Base-by-base conservation (phyloP, 2,329 filamentous ascomycete genomes). In the Tolypocladium sp. region DNA sequence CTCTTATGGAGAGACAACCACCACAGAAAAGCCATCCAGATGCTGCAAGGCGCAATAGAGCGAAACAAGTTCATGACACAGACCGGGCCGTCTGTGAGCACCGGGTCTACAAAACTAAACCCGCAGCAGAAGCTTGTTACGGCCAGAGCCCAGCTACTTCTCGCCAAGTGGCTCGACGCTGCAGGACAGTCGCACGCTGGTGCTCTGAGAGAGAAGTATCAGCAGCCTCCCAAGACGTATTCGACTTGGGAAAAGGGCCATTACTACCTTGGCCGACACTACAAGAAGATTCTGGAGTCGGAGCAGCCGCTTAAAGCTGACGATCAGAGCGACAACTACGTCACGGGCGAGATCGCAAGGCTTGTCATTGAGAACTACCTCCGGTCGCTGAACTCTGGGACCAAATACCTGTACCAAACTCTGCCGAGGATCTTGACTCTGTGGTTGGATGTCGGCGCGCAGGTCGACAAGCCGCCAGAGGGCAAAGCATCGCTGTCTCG, bases 321-420 rank as follows among this genome's bases (percentile, higher is more conserved):
- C 35, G 92, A 92, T 63, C 92, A 96, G 72, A 87, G 83, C 49
- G 88, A 92, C 58, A 80, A 83, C 60, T 92, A 86, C 66, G 75
- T 94, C 58, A 90, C 84, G 13, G 95, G 94, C 44, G 92, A 97
- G 70, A 85, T 88, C 25, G 87, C 91, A 2, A 92, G 92, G 68
- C 81, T 97, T 20, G 90, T 99, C 41, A 90, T 97, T 63, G 92
- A 97, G 68, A 97, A 96, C 69, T 97, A 96, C 68, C 79, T 96
- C 52, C 85, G 93, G 35, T 95, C 92, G 3, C 82, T 97, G 52
- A 86, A 87, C 35, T 93, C 88, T 65, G 94, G 94, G 38, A 94
- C 91, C 54, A 99, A 97, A 74, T 97, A 97, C 72, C 84, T 97
- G 51, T 96, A 96, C 68, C 92, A 97, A 72, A 97, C 92, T 0